These are phyloP conservation scores for Alternaria viburni DNA, from an alignment of 2,329 filamentous ascomycete genomes.

Conservation along the genomic window DNA sequence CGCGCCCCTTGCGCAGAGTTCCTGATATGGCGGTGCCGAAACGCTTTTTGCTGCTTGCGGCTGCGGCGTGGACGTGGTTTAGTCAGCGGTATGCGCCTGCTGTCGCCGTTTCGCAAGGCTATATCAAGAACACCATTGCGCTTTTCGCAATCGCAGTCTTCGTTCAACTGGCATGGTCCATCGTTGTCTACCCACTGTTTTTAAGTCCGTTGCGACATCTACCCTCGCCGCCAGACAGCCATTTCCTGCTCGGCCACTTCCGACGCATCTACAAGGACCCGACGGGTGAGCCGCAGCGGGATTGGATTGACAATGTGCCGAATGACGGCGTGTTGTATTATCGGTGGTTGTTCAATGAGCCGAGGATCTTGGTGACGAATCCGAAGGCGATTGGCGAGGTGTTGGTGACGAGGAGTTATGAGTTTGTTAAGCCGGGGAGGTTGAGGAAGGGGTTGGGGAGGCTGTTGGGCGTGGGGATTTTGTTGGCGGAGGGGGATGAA, in stretches of 20 bases:
- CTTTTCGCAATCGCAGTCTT: slow-evolving; percentile 50
- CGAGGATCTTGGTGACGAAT: slow-evolving; percentile 54
- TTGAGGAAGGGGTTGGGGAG: slow-evolving; percentile 63
- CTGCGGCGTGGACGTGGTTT: slow-evolving; percentile 36
- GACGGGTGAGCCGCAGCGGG: slow-evolving; percentile 52
- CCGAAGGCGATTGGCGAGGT: slow-evolving; percentile 58
- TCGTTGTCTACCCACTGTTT: slow-evolving; percentile 64
- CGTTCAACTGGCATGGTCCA: slow-evolving; percentile 47
- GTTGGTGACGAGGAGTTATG: slow-evolving; percentile 58
- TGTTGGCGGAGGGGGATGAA: slow-evolving; percentile 88
- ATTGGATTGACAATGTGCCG: slow-evolving; percentile 60
- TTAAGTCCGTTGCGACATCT: slow-evolving; percentile 65
- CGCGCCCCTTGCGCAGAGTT: neutral
- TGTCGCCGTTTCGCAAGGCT: slow-evolving; percentile 38
- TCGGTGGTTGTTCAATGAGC: slow-evolving; percentile 54
- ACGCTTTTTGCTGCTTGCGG: slow-evolving; percentile 30
- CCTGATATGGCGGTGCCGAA: slow-evolving; percentile 38
- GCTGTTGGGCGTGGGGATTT: slow-evolving; percentile 72
- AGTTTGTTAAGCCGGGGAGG: slow-evolving; percentile 56
- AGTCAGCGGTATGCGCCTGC: slow-evolving; percentile 43
- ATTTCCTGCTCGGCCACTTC: slow-evolving; percentile 53
- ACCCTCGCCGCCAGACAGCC: slow-evolving; percentile 54
- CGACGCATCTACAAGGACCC: slow-evolving; percentile 50
- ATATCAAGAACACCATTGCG: slow-evolving; percentile 49
- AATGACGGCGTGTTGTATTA: slow-evolving; percentile 64